Evolutionary conservation across 2,329 filamentous ascomycete genomes (phyloP), one percentile per base, ranked within the genome.

Genomic region (Fusarium sp.): DNA sequence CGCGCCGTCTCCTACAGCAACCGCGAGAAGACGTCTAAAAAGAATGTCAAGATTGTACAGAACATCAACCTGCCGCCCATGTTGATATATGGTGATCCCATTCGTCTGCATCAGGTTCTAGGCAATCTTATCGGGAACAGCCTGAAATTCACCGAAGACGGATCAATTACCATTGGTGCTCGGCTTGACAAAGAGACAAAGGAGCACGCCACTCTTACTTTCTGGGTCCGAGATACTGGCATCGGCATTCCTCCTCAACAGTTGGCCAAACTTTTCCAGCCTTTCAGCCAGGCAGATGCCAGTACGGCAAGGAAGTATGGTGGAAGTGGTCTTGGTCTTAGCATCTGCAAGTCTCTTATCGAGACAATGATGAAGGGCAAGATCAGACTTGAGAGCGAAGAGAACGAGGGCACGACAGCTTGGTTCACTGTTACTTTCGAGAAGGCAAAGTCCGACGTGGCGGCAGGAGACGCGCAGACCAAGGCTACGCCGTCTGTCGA

Each of bases 291-390:
- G 76, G 93, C 94, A 2, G 93, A 97, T 76, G 91, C 90, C 43
- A 95, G 91, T 68, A 96, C 93, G 3, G 92, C 93, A 50, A 84
- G 93, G 48, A 95, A 93, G 72, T 97, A 97, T 69, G 93, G 93
- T 36, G 93, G 93, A 39, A 97, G 92, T 67, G 93, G 93, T 24
- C 86, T 97, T 3, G 93, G 93, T 2, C 82, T 97, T 39, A 96
- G 91, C 72, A 97, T 97, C 65, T 97, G 93, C 84, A 97, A 97
- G 77, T 93, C 91, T 1, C 87, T 97, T 39, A 93, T 97, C 61
- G 91, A 97, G 77, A 92, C 91, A 19, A 93, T 96, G 77, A 93
- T 97, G 85, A 88, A 91, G 60, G 93, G 93, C 38, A 88, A 85
- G 59, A 96, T 97, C 59, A 88, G 88, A 77, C 84, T 97, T 1